A percentile compares a stretch with the other conserved stretches of the same genome.
These are phyloP conservation scores for Picochlorum costavermella DNA, from an alignment of 139 green algal species.

Conservation along the genomic window DNA sequence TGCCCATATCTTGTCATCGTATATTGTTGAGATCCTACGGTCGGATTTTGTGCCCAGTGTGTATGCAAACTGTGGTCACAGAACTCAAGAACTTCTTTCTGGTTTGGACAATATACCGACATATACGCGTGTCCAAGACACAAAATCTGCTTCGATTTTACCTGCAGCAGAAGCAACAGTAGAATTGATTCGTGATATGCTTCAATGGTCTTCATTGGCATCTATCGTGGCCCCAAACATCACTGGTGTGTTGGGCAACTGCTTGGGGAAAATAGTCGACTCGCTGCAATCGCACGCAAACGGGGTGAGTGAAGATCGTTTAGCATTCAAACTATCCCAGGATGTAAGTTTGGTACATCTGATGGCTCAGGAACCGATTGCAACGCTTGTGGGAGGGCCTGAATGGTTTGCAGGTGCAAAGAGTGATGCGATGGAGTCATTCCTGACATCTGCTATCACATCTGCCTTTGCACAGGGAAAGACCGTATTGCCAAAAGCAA, in stretches of 20 bases:
- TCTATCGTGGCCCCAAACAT: conserved; percentile 22
- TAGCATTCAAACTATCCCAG: conserved; percentile 15
- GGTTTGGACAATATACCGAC: too few relatives aligned
- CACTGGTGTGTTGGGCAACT: conserved; percentile 52
- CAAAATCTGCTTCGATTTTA: conserved; percentile 25
- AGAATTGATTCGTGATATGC: conserved; percentile 41
- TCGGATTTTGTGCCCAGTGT: conserved; percentile 57
- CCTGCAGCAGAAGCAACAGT: conserved; percentile 37
- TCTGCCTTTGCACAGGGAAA: conserved; percentile 32
- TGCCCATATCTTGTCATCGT: not conserved
- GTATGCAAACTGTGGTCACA: conserved; percentile 42
- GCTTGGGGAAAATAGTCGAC: conserved; percentile 52
- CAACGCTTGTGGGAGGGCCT: conserved; percentile 33
- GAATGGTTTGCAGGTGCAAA: conserved; percentile 32
- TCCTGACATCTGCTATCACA: conserved; percentile 8
- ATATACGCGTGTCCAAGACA: too few relatives aligned
- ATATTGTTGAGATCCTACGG: conserved; percentile 10
- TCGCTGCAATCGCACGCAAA: conserved; percentile 24
- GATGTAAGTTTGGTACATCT: conserved; percentile 25
- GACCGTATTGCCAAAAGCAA: conserved; percentile 24
- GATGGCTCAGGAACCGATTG: conserved; percentile 57
- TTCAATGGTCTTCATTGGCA: conserved; percentile 33
- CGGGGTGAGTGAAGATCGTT: conserved; percentile 1
- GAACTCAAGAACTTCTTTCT: conserved; percentile 22
- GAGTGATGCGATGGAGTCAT: conserved; percentile 22